These are phyloP conservation scores for Akebia trifoliata DNA, from an alignment of 164 flowering plant genomes.

Conservation along the genomic window DNA sequence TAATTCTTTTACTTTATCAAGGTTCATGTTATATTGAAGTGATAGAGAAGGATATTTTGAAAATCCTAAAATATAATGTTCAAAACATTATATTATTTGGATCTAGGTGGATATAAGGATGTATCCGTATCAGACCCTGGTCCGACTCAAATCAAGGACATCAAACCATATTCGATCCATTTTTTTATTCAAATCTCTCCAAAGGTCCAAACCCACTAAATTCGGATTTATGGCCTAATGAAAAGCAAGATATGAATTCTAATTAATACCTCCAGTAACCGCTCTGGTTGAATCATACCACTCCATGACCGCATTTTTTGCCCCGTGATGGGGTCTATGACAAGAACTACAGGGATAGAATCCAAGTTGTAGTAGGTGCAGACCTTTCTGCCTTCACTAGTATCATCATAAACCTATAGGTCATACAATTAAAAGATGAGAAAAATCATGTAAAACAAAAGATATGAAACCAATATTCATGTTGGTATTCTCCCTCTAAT, in stretches of 20 bases:
- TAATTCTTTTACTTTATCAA: too few species aligned
- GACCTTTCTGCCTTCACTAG: constrained; percentile 88
- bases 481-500: background rate
- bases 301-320: constrained; percentile 88
- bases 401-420: constrained; percentile 78
- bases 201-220: too few species aligned
- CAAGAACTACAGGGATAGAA: constrained; percentile 69
- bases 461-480: background rate
- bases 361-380: constrained; percentile 88
- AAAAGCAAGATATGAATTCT: constrained; percentile 7
- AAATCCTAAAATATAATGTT: too few species aligned
- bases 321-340: constrained; percentile 94
- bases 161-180: too few species aligned
- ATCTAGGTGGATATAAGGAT: too few species aligned
- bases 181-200: too few species aligned
- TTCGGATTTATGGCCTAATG: too few species aligned
- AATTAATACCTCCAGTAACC: constrained; percentile 70
- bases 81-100: too few species aligned
- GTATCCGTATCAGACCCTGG: too few species aligned
- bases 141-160: too few species aligned
- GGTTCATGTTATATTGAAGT: too few species aligned
- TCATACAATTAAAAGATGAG: background rate
- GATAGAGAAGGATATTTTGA: too few species aligned
- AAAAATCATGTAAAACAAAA: background rate
- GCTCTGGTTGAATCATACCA: constrained; percentile 88